Conservation (phyloP, 2,329 filamentous ascomycete genomes). For the Exophiala sp. region DNA sequence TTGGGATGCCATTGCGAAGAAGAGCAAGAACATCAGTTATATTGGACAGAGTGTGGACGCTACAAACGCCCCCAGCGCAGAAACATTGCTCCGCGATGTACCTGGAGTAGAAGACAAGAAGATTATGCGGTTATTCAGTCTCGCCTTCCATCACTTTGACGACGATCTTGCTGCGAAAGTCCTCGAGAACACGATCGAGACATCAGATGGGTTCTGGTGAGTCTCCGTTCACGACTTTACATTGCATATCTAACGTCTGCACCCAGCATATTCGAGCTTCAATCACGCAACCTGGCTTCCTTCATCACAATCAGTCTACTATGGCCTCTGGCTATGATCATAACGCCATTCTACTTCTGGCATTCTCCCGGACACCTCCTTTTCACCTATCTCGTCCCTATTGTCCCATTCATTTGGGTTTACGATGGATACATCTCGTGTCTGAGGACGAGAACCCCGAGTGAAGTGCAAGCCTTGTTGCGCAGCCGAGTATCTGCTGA, state of each 20-base stretch:
- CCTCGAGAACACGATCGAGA: conserved; percentile 62
- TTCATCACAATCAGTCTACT: conserved; percentile 54
- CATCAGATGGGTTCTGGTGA: conserved; percentile 35
- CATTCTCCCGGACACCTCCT: conserved; percentile 55
- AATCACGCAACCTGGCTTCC: conserved; percentile 58
- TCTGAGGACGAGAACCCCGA: conserved; percentile 62
- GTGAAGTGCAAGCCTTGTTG: conserved; percentile 62
- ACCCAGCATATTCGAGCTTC: conserved; percentile 64
- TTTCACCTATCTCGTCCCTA: conserved; percentile 64
- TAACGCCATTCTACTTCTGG: conserved; percentile 39
- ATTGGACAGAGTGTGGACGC: conserved; percentile 64
- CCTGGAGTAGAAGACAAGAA: conserved; percentile 42
- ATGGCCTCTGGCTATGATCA: conserved; percentile 32
- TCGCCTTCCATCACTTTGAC: conserved; percentile 75
- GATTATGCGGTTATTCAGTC: conserved; percentile 67
- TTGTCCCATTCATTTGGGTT: conserved; percentile 64
- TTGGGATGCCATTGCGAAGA: conserved; percentile 54
- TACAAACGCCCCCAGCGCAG: conserved; percentile 52
- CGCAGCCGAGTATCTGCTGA: conserved; percentile 30
- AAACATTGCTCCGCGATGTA: conserved; percentile 33
- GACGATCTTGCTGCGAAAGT: conserved; percentile 60
- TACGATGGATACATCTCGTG: conserved; percentile 68
- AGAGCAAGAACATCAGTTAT: conserved; percentile 57
- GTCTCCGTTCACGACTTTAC: conserved; percentile 20
- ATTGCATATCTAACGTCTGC: conserved; percentile 15